Evolutionary conservation across 2,329 filamentous ascomycete species (phyloP), one percentile per base, ranked within the genome.

Genomic region (Colletotrichum sp.): DNA sequence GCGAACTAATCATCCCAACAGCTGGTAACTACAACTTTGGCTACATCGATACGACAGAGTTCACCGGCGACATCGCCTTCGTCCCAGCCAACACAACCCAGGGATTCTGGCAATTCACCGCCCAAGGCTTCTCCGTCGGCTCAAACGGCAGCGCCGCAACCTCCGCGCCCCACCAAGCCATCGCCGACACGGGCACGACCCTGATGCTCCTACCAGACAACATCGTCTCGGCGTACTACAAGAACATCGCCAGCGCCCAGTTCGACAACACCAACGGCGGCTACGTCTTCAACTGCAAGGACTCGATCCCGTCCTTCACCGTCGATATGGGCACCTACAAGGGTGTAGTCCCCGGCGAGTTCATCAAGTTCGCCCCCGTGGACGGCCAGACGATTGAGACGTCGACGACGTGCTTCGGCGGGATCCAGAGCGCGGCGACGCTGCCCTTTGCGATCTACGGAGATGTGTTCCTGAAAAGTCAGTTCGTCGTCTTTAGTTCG

Each of bases 161-260:
- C 9, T 76, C 78, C 5, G 57, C 74, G 9, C 76, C 80, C 2
- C 82, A 83, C 74, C 30, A 81, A n/a, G 89, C 88, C 79, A 94
- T 95, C 82, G 91, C 92, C 80, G 93, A 95, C 85, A 95, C 93
- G 3, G 93, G 93, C 70, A 95, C 93, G 72, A 93, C 92, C 2
- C 90, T 95, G 34, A 84, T 94, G 71, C 87, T 93, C 78, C 83
- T 93, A 22, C 90, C 91, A 30, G 82, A 88, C 71, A 78, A 81
- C 36, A 86, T 93, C 75, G 89, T 91, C 78, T 79, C 83, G 1
- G 88, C 86, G 57, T 95, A 94, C 88, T 95, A 94, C 86, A 81
- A 82, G 49, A 81, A 90, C 77, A 88, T 95, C 76, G 71, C 80
- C 9, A 89, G 90, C 5, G 87, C 93, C 1, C 78, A 84, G 62